Evolutionary conservation across 371 early-diverging fungal genomes (phyloP).

Genomic region (Catenaria anguillulae): DNA sequence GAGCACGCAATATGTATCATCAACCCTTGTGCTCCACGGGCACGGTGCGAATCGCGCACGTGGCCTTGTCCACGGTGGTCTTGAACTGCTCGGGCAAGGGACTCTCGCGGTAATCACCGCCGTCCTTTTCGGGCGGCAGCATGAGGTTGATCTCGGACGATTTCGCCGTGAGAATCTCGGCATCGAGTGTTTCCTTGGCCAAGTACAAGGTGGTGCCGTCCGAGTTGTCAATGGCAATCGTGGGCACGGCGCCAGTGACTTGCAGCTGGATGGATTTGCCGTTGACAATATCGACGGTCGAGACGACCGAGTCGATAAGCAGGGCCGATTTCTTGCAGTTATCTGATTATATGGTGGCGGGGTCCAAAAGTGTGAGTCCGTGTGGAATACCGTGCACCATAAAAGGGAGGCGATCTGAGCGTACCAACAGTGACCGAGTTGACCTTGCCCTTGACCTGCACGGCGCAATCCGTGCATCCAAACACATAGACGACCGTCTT

Average conservation of each 20-base stretch:
- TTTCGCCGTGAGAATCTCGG: slow-evolving; percentile 82
- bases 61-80: slow-evolving; percentile 44
- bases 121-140: slow-evolving; percentile 44
- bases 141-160: slow-evolving; percentile 71
- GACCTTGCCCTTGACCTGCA: slow-evolving; percentile 79
- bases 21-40: slow-evolving; percentile 56
- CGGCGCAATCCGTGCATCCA: slow-evolving; percentile 75
- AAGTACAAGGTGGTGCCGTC: slow-evolving; percentile 81
- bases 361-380: too few relatives aligned
- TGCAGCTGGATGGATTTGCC: slow-evolving; percentile 77
- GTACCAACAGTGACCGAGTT: slow-evolving; percentile 73
- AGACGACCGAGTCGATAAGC: slow-evolving; percentile 65
- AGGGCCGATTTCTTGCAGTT: slow-evolving; percentile 81
- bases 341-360: slow-evolving; percentile 11
- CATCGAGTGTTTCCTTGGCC: slow-evolving; percentile 51
- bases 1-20: background rate
- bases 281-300: slow-evolving; percentile 83
- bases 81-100: slow-evolving; percentile 87
- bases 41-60: slow-evolving; percentile 62
- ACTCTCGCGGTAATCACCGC: slow-evolving; percentile 64
- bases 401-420: too few relatives aligned
- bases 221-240: slow-evolving; percentile 77
- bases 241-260: slow-evolving; percentile 66
- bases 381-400: too few relatives aligned
- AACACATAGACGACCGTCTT: slow-evolving; percentile 83